Evolutionary conservation across 2,329 filamentous ascomycete species (phyloP), one percentile per base, ranked within the genome.

Genomic region (Epichloe bromicola): DNA sequence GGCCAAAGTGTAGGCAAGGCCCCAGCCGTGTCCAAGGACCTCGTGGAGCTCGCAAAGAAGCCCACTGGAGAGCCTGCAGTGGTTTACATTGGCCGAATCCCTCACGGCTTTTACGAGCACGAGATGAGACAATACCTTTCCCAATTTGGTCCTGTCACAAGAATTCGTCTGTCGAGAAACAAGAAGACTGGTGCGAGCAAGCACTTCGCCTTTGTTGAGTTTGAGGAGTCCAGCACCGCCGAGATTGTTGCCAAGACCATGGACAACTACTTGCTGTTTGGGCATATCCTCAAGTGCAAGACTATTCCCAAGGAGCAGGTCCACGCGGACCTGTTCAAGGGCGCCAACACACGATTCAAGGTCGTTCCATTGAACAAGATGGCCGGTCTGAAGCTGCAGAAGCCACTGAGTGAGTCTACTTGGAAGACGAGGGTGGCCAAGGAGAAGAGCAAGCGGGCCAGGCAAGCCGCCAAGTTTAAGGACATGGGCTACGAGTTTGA

Each of bases 181-280:
- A 88, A 86, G 69, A 85, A 85, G 67, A 97, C 90, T 1, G 93
- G 93, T 51, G 81, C 82, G 53, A 89, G 86, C 65, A 95, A 93
- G 74, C 93, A 97, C 74, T 95, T 86, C 63, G 93, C 88, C 34
- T 98, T 96, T 67, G 78, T 98, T 62, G 88, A 98, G 70, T 98
- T 98, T 63, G 72, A 75, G 36, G 83, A 88, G 52, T 86, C 89
- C 46, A 70, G 69, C 57, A 79, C 78, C n/a, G 91, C 93, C 39
- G 85, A 88, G 61, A 89, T 97, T 59, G 91, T 95, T 33, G 85
- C 88, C 47, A 87, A 89, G 71, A 95, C 93, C 20, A 98, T 98
- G 93, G 82, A 96, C 74, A 94, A 90, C 70, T 98, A 98, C 69
- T 80, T 97, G 39, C 78, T 98, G 63, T 97, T 95, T 66, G 88